A percentile compares a stretch with the other conserved stretches of the same genome.
Conservation (phyloP, 2,329 filamentous ascomycete species). For the Hirsutella rhossiliensis region DNA sequence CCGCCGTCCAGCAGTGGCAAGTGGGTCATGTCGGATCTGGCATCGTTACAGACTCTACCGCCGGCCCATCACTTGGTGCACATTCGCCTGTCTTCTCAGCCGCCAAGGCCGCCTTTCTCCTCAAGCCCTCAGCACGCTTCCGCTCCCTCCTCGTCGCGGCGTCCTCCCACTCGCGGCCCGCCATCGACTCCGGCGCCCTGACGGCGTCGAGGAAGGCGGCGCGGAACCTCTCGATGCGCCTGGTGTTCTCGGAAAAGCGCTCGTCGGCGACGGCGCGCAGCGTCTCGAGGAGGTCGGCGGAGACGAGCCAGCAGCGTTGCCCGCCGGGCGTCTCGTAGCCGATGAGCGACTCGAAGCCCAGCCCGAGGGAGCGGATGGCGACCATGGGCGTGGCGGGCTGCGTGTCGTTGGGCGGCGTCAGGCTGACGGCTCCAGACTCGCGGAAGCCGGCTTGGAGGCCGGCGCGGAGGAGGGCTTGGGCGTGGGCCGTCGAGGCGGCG, state of each 20-base stretch:
- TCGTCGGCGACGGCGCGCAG: constrained; percentile 63
- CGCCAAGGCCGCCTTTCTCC: constrained; percentile 31
- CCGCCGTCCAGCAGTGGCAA: too few species aligned
- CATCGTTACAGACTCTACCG: too few species aligned
- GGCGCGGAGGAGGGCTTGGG: constrained; percentile 62
- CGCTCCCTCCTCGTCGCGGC: constrained; percentile 36
- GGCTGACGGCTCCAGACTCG: constrained; percentile 73
- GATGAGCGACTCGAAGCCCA: constrained; percentile 72
- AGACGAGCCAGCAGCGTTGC: constrained; percentile 37
- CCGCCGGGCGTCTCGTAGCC: constrained; percentile 37
- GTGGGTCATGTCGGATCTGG: too few species aligned
- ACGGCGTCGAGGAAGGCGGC: constrained; percentile 28
- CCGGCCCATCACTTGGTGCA: too few species aligned
- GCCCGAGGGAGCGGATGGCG: constrained; percentile 71
- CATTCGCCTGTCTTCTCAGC: constrained; percentile 3
- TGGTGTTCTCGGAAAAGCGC: constrained; percentile 57
- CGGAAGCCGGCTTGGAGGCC: constrained; percentile 77
- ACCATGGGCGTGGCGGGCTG: constrained; percentile 52
- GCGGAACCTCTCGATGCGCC: constrained; percentile 55
- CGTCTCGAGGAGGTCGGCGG: constrained; percentile 52
- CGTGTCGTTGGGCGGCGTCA: constrained; percentile 27
- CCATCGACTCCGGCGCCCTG: constrained; percentile 11
- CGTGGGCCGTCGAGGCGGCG: constrained; percentile 60
- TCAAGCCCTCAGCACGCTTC: constrained; percentile 46
- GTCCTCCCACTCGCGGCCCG: constrained; percentile 40